Evolutionary conservation across 345 rosid genomes (phyloP).

Genomic region (Ceriops zippeliana): DNA sequence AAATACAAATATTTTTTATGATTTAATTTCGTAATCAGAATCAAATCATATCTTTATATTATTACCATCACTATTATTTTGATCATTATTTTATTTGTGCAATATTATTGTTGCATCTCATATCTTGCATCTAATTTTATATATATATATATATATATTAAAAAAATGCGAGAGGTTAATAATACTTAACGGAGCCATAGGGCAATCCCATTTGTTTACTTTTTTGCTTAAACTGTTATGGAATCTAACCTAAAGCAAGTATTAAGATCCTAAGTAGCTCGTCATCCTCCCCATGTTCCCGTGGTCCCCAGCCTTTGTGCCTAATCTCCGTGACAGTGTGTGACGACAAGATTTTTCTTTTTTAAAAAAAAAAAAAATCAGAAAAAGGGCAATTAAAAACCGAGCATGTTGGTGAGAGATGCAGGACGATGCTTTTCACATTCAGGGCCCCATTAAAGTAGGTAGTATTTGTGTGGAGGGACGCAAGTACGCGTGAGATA

Average conservation of each 20-base stretch:
- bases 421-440: slow-evolving; percentile 3
- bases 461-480: slow-evolving; percentile 32
- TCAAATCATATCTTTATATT: too few species aligned
- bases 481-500: slow-evolving; percentile 33
- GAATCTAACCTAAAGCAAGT: slow-evolving; percentile 2
- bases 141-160: too few species aligned
- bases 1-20: too few species aligned
- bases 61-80: too few species aligned
- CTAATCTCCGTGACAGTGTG: slow-evolving; percentile 2
- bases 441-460: background rate
- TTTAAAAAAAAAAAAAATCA: background rate
- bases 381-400: background rate
- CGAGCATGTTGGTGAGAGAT: background rate
- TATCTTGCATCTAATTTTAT: too few species aligned
- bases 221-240: background rate
- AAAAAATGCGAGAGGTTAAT: too few species aligned
- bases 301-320: slow-evolving; percentile 15
- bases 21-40: too few species aligned
- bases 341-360: background rate
- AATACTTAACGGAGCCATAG: too few species aligned
- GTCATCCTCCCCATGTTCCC: background rate
- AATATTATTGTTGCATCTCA: too few species aligned
- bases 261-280: background rate
- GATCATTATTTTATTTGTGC: too few species aligned
- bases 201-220: too few species aligned